Conservation (phyloP, 345 rosid species). For the Eucalyptus decipiens region DNA sequence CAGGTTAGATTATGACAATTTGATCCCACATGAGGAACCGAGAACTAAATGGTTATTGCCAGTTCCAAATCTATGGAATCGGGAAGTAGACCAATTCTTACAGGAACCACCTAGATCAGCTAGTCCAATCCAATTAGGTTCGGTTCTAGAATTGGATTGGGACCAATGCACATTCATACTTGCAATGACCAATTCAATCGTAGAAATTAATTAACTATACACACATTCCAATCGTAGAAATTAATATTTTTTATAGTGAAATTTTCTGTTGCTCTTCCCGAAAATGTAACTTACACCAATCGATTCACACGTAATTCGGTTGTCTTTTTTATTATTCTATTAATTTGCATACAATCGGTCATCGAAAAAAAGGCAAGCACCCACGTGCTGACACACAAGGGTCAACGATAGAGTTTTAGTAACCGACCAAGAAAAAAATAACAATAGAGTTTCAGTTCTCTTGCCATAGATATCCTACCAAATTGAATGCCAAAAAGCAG, state of each 20-base stretch:
- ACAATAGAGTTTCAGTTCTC: not conserved
- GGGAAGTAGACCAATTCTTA: not conserved
- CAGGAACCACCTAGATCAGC: rapidly evolving
- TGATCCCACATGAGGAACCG: not conserved
- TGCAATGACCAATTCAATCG: not conserved
- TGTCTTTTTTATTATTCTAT: not conserved
- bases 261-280: not conserved
- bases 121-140: not conserved
- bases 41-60: not conserved
- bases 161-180: not conserved
- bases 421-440: no score
- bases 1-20: not conserved
- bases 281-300: not conserved
- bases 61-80: not conserved
- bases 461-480: not conserved
- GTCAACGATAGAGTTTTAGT: not conserved
- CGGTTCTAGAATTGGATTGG: not conserved
- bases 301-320: not conserved
- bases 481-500: not conserved
- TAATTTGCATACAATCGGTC: not conserved
- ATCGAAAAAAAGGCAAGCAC: not conserved
- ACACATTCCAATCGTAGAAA: not conserved
- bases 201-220: not conserved
- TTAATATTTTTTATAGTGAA: not conserved
- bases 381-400: not conserved